Evolutionary conservation across 1,139 yeast species (phyloP), one percentile per base, ranked within the genome.

Genomic region (Taphrina flavorubra): DNA sequence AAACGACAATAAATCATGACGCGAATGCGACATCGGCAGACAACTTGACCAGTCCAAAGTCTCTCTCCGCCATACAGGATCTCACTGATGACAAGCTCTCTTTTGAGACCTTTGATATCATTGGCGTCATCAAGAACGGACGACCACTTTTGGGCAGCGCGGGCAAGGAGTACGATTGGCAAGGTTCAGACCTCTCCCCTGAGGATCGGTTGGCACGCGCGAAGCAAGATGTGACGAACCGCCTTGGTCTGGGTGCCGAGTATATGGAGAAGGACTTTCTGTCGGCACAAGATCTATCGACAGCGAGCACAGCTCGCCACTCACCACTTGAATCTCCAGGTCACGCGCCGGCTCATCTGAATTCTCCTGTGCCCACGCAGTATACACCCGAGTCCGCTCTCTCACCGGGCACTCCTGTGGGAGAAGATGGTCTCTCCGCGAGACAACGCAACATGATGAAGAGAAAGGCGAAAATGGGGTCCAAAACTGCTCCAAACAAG

Each of bases 381-480:
- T 6, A 40, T 42, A 57, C 72, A 39, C 69, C 14, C 66, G 70
- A n/a, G 72, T 72, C 55, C 63, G 46, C 68, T 6, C 70, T 74
- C 11, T 51, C 74, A 6, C 70, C 75, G 10, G 70, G 71, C 10
- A 72, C 74, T 14, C 72, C 73, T 25, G 40, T 36, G n/a, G 56
- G 44, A 6, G 65, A 62, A 13, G 66, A 65, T 37, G 72, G 72
- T 34, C 59, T 71, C 53, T 71, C 74, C 70, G 97, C 99, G 0
- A 83, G 98, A 76, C 83, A 92, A 80, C 85, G 92, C 72, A 97
- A 97, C 2, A 87, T 94, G 89, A 97, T 97, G 49, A 90, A 90
- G 75, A 84, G 99, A 74, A 87, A 89, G 75, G 97, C 97, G 1
- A 92, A 91, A 76, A 88, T 86, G 69, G 89, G 86, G 72, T 94